These are phyloP conservation scores for Eimeria sp. DNA, from an alignment of 169 alveolate species.

Conservation along the genomic window DNA sequence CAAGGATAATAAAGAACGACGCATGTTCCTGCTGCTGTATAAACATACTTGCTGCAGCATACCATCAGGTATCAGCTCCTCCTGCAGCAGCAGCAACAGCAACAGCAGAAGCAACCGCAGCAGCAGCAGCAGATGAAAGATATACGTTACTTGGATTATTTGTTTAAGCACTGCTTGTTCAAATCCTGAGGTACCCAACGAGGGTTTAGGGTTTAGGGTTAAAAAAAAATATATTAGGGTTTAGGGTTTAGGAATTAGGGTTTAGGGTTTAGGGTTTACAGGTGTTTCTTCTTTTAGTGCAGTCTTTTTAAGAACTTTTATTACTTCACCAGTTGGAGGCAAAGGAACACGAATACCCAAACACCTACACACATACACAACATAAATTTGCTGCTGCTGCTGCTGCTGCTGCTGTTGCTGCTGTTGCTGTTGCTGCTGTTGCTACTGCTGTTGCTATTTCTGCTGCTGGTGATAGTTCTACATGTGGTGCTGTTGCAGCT, in stretches of 20 bases:
- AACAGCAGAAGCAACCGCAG: not conserved
- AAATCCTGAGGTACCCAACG: no score
- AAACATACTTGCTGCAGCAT: slow-evolving; percentile 89
- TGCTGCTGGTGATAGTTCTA: not conserved
- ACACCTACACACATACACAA: slow-evolving; percentile 88
- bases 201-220: no score
- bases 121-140: not conserved
- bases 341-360: slow-evolving; percentile 97
- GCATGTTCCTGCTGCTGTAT: slow-evolving; percentile 91
- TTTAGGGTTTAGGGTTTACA: slow-evolving; percentile 80
- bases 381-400: not conserved
- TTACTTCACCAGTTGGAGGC: slow-evolving; percentile 80
- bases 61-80: slow-evolving; percentile 88
- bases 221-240: not conserved
- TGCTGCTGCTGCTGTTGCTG: slow-evolving; percentile 19
- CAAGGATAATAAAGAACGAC: slow-evolving; percentile 94
- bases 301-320: not conserved
- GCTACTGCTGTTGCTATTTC: not conserved
- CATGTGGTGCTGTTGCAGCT: not conserved
- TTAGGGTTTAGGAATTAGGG: slow-evolving; percentile 7
- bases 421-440: not conserved
- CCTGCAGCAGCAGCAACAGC: slow-evolving; percentile 52
- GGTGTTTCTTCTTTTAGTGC: slow-evolving; percentile 6
- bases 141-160: not conserved
- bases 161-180: no score